Percentiles rank a stretch among this genome's conserved stretches.
These are phyloP conservation scores for Apium graveolens DNA, from an alignment of 129 eudicot species.

Conservation along the genomic window DNA sequence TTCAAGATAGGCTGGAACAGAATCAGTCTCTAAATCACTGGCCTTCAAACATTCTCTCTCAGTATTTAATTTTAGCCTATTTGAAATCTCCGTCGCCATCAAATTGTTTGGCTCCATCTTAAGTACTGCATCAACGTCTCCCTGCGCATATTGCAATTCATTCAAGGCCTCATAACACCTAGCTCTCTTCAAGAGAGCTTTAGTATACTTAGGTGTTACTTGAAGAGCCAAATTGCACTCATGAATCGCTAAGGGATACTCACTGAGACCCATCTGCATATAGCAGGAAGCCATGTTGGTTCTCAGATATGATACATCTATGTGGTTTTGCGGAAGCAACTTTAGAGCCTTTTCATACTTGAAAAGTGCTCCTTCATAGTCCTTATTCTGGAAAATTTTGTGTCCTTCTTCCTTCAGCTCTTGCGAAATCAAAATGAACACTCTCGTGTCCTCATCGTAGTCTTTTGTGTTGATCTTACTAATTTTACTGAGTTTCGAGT, in stretches of 20 bases:
- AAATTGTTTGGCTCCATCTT: constrained; percentile 70
- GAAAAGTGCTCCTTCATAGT: constrained; percentile 64
- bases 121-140: constrained; percentile 56
- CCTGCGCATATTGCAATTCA: constrained; percentile 62
- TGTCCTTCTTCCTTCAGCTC: constrained; percentile 85
- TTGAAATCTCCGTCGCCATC: constrained; percentile 68
- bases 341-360: constrained; percentile 83
- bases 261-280: constrained; percentile 81
- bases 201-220: constrained; percentile 69
- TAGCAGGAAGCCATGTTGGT: constrained; percentile 89
- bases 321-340: constrained; percentile 71
- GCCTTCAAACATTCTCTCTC: constrained; percentile 21
- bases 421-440: constrained; percentile 63
- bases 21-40: constrained; percentile 23
- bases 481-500: constrained; percentile 8
- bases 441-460: constrained; percentile 55
- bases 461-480: constrained; percentile 34
- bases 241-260: constrained; percentile 76
- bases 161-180: constrained; percentile 84
- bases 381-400: constrained; percentile 61
- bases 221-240: constrained; percentile 97
- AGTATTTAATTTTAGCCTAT: constrained; percentile 46
- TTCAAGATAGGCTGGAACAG: constrained; percentile 33
- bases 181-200: constrained; percentile 93
- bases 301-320: constrained; percentile 64